phyloP scores from a whole-genome alignment of 306 rosid genomes.

The Begonia peltatifolia region DNA sequence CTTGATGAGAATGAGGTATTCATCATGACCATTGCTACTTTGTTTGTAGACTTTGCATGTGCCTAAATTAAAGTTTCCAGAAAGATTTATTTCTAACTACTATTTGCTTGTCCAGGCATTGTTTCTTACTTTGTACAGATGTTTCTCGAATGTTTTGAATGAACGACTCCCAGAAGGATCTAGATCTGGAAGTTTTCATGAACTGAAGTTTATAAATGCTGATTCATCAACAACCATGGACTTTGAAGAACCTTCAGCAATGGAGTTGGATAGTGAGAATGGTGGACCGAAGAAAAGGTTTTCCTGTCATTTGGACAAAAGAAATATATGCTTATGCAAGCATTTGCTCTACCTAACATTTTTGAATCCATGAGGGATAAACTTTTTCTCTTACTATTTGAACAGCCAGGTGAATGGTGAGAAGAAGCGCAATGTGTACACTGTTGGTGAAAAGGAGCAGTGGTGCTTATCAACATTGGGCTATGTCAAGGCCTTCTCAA shows the following conservation, averaged over 20 bases:
- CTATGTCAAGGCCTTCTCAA: constrained; percentile 87
- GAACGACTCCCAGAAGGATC: constrained; percentile 79
- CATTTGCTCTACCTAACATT: too few relatives aligned
- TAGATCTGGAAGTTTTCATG: constrained; percentile 38
- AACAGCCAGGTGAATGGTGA: constrained; percentile 66
- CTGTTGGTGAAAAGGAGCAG: constrained; percentile 84
- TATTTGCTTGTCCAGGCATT: constrained; percentile 42
- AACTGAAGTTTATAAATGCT: constrained; percentile 40
- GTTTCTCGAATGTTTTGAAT: constrained; percentile 51
- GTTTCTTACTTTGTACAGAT: constrained; percentile 59
- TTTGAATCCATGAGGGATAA: too few relatives aligned
- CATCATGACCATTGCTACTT: too few relatives aligned
- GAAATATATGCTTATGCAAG: too few relatives aligned
- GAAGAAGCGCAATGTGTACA: constrained; percentile 31
- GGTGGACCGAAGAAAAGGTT: constrained; percentile 58
- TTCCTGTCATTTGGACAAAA: too few relatives aligned
- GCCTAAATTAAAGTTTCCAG: too few relatives aligned
- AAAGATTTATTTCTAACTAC: too few relatives aligned
- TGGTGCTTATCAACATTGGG: constrained; percentile 93
- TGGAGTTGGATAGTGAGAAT: constrained; percentile 79
- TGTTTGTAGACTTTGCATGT: background rate
- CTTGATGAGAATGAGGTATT: constrained; percentile 88
- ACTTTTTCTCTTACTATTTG: background rate
- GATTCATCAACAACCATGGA: constrained; percentile 53
- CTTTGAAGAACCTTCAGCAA: constrained; percentile 55